Conservation (phyloP, 352 stramenopile genomes). For the Peronosclerospora sorghi region DNA sequence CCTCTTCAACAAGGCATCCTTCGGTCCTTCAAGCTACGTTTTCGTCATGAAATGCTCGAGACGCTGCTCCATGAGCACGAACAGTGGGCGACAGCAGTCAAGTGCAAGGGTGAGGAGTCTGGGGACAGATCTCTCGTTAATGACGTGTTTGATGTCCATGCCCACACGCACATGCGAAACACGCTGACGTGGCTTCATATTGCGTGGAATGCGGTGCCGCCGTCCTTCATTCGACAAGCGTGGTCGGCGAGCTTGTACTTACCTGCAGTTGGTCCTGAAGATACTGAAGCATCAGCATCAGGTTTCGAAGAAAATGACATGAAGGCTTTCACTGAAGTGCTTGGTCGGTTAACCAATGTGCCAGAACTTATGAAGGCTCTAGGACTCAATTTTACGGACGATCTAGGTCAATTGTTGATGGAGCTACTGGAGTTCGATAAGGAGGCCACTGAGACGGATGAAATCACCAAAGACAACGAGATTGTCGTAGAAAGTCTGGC, state of each 20-base stretch:
- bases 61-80: conserved; percentile 28
- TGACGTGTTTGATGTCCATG: conserved; percentile 32
- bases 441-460: conserved; percentile 17
- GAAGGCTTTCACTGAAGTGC: conserved; percentile 17
- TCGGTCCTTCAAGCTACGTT: conserved; percentile 47
- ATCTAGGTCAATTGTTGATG: conserved; percentile 18
- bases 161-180: conserved; percentile 33
- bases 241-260: conserved; percentile 32
- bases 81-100: conserved; percentile 7
- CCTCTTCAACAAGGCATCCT: conserved; percentile 51
- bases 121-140: conserved; percentile 3
- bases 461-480: conserved; percentile 43
- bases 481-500: conserved; percentile 53
- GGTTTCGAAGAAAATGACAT: conserved; percentile 9
- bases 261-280: conserved; percentile 16
- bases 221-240: conserved; percentile 26
- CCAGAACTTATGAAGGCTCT: conserved; percentile 19
- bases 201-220: conserved; percentile 26
- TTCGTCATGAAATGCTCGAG: conserved; percentile 46
- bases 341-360: conserved; percentile 14
- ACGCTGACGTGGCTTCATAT: conserved; percentile 33
- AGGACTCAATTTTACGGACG: conserved; percentile 22
- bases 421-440: conserved; percentile 39
- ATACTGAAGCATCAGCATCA: conserved; percentile 12
- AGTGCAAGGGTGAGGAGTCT: conserved; percentile 1